Evolutionary conservation across 257 asterid species (phyloP).

Genomic region (Coffea canephora): DNA sequence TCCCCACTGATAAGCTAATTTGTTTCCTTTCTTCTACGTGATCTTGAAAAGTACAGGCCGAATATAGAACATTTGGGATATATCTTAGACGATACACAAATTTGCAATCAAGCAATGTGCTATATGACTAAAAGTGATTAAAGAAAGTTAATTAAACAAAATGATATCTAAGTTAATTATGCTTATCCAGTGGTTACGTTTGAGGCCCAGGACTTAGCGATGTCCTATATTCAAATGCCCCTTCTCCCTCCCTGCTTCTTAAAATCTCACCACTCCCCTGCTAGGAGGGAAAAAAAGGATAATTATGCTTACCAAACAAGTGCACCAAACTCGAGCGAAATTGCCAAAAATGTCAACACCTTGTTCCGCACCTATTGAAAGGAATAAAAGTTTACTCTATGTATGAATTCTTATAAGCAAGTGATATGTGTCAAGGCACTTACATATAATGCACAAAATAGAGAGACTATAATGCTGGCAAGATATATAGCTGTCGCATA

Average conservation of each 20-base stretch:
- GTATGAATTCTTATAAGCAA: conserved; percentile 11
- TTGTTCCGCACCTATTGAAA: conserved; percentile 71
- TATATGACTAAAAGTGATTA: background rate
- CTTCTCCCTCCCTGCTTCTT: too few species aligned
- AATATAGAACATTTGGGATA: background rate
- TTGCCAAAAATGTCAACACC: conserved; percentile 78
- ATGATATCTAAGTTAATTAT: background rate
- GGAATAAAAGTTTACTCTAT: conserved; percentile 12
- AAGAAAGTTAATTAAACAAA: background rate
- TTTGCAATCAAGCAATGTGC: background rate
- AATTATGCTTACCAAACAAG: conserved; percentile 64
- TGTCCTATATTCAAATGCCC: too few species aligned
- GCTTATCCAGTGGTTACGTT: too few species aligned
- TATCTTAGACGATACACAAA: background rate
- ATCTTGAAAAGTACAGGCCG: background rate
- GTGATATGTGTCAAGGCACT: conserved; percentile 36
- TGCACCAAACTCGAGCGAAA: conserved; percentile 84
- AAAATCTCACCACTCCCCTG: too few species aligned
- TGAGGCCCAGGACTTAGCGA: too few species aligned
- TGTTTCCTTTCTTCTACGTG: background rate
- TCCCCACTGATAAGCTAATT: background rate
- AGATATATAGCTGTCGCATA: conserved; percentile 96
- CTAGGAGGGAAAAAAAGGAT: background rate
- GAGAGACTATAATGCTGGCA: conserved; percentile 86
- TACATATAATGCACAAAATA: conserved; percentile 91